Base-by-base conservation (phyloP, 176 grass and related monocot species). In the Coix lacrymajobi region DNA sequence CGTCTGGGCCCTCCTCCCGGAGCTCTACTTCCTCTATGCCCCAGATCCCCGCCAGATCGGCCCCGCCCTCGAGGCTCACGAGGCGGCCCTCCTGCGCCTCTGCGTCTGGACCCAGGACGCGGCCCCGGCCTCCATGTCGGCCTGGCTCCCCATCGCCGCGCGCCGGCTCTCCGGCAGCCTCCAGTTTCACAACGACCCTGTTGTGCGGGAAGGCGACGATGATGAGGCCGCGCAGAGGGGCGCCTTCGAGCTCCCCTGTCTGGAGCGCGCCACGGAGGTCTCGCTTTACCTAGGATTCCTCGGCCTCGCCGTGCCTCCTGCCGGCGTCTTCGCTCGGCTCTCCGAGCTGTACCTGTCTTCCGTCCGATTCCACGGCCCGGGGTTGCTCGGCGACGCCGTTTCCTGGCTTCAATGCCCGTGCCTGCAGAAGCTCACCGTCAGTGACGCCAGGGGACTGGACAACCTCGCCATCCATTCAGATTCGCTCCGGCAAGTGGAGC, bases 1-100 rank as follows among this genome's bases (percentile, higher is more conserved):
- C 66, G 66, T 85, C 54, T 85, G 54, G 75, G 31, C 49, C 20
- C 71, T 81, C 62, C 78, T 87, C 85, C 78, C 79, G 10, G n/a
- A 3, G 65, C 32, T 81, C 48, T 0, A 11, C 16, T 40, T 69
- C 48, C 0, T 0, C 7, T 0, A 3, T 8, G 0, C 0, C n/a
- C 6, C 0, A 8, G 29, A 75, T 7, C 24, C 43, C 48, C 0
- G 13, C 60, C 14, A 0, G 44, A 12, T 80, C 48, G 25, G 17
- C 11, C 14, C 3, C 32, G 32, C 12, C 6, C 11, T 76, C 51
- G 7, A 20, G 4, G 8, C 65, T 0, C 65, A 22, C 17, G 17
- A 36, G 1, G 64, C 17, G 0, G 8, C 33, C 8, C 25, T 86
- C 68, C 33, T 9, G 33, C 0, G 0, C 15, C 69, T 80, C 34